Conservation (phyloP, 2,329 filamentous ascomycete genomes). For the Penicillium brevicompactum region DNA sequence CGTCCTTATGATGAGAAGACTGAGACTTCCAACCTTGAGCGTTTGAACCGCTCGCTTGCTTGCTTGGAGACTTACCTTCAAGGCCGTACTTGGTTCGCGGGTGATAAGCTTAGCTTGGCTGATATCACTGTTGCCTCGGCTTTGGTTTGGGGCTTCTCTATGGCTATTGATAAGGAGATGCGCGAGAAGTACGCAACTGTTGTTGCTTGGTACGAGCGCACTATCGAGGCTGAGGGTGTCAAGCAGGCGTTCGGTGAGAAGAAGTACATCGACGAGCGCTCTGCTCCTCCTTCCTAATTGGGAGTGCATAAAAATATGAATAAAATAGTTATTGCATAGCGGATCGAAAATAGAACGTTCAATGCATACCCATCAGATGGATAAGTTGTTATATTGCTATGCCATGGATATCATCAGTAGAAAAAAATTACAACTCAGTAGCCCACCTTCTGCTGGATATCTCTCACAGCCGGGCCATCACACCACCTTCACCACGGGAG, state of each 20-base stretch:
- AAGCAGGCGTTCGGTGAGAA: constrained; percentile 32
- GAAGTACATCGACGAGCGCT: constrained; percentile 28
- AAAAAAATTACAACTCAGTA: background rate
- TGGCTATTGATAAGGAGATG: constrained; percentile 30
- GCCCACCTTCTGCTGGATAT: background rate
- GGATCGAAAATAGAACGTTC: background rate
- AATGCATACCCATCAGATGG: background rate
- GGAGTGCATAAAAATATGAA: background rate
- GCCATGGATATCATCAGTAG: background rate
- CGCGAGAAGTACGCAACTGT: constrained; percentile 25
- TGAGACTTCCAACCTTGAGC: constrained; percentile 20
- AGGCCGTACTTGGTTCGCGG: constrained; percentile 24
- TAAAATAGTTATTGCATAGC: background rate
- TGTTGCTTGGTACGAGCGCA: constrained; percentile 29
- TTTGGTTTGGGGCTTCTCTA: constrained; percentile 29
- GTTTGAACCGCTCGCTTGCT: constrained; percentile 21
- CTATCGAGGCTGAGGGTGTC: constrained; percentile 24
- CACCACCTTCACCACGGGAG: constrained; percentile 8
- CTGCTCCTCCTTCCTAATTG: constrained; percentile 5
- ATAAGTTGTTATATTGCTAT: background rate
- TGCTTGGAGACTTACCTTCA: constrained; percentile 24
- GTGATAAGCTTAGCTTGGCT: constrained; percentile 28
- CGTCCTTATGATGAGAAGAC: constrained; percentile 22
- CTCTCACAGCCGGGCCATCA: constrained; percentile 29
- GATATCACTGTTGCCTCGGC: constrained; percentile 29